Evolutionary conservation across 345 rosid species (phyloP).

Genomic region (Salix exigua): DNA sequence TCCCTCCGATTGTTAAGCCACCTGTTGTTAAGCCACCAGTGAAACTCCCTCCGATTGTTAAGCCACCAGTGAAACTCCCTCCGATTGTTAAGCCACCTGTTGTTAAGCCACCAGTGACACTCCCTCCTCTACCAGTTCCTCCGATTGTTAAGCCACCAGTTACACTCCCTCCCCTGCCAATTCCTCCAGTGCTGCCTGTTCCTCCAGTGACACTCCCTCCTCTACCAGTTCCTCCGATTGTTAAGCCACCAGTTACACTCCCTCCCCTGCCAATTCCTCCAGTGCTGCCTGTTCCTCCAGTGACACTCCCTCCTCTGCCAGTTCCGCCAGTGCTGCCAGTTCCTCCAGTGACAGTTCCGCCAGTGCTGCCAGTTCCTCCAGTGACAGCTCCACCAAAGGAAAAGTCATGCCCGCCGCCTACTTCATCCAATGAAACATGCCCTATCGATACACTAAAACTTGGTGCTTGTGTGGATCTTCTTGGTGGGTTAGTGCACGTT

Average conservation of each 20-base stretch:
- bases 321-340: constrained; percentile 2
- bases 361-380: neutral
- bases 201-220: constrained; percentile 29
- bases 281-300: neutral
- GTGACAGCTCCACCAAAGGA: constrained; percentile 14
- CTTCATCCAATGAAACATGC: constrained; percentile 46
- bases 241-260: constrained; percentile 12
- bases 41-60: neutral
- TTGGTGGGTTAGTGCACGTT: constrained; percentile 81
- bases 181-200: constrained; percentile 10
- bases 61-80: neutral
- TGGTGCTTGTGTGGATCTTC: constrained; percentile 88
- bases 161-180: constrained; percentile 1
- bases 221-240: constrained; percentile 2
- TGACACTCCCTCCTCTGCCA: constrained; percentile 25
- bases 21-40: too few relatives aligned
- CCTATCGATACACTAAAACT: constrained; percentile 76
- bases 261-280: constrained; percentile 26
- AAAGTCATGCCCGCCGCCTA: constrained; percentile 39
- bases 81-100: constrained; percentile 17
- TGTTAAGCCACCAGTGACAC: constrained; percentile 1
- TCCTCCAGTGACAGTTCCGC: constrained; percentile 11
- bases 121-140: constrained; percentile 18
- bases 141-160: constrained; percentile 16
- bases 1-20: too few relatives aligned